Evolutionary conservation across 345 rosid genomes (phyloP).

Genomic region (Firmiana major): DNA sequence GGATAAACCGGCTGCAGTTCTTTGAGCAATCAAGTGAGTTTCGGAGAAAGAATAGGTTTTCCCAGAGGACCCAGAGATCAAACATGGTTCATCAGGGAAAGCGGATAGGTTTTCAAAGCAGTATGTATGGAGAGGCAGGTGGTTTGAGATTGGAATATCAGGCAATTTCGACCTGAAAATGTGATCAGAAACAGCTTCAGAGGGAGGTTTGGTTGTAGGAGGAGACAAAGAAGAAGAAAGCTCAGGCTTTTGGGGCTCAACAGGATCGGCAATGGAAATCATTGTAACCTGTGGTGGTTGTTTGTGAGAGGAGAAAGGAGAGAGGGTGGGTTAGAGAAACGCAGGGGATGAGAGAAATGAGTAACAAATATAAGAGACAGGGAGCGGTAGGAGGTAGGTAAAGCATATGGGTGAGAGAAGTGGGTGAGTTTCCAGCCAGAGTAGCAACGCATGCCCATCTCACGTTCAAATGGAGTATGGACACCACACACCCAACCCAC

Average conservation of each 20-base stretch:
- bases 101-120: conserved; percentile 51
- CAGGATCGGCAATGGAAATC: background rate
- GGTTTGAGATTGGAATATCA: conserved; percentile 61
- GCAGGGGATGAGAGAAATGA: background rate
- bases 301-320: background rate
- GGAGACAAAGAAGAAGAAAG: background rate
- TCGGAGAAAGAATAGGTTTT: conserved; percentile 46
- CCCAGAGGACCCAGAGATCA: conserved; percentile 56
- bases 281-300: background rate
- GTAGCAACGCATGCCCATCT: background rate
- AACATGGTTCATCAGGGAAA: conserved; percentile 51
- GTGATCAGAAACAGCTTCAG: background rate
- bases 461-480: background rate
- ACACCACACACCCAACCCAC: background rate
- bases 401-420: background rate
- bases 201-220: background rate
- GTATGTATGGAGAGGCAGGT: conserved; percentile 77
- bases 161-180: conserved; percentile 80
- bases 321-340: background rate
- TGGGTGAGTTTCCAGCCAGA: background rate
- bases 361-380: background rate
- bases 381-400: background rate
- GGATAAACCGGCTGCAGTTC: conserved; percentile 57
- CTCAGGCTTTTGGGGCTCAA: background rate
- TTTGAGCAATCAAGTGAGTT: conserved; percentile 42